Evolutionary conservation across 164 flowering plant species (phyloP), one percentile per base, ranked within the genome.

Genomic region (Piper betle): DNA sequence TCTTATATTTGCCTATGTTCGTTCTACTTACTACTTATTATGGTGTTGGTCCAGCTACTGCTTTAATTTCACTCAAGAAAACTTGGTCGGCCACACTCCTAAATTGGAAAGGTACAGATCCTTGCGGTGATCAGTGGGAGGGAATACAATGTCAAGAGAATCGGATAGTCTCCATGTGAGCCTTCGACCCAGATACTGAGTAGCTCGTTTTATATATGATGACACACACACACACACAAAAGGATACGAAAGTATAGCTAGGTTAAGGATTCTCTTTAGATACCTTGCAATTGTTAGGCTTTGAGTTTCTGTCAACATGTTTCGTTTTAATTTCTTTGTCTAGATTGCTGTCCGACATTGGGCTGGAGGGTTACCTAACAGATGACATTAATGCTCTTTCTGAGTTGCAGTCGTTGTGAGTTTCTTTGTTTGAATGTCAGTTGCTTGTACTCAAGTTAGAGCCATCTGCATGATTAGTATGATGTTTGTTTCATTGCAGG

Each of bases 401-500:
- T 6, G 50, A 46, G 15, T 10, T 46, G 50, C 50, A 10, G 15
- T 10, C 11, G 3, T 46, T 46, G 50, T 46, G 15, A 5, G 50
- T 46, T 46, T 46, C 0, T 15, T 15, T 5, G 50, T 46, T 46
- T 46, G 50, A 46, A 46, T 46, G 11, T 46, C 50, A 10, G 12
- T 46, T 6, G 11, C 15, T 46, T 46, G 11, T 25, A 25, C 33
- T 25, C 33, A 25, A 25, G 33, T 25, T 25, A 25, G 33, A 25
- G 33, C 33, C 33, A 25, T 2, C 33, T 46, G 15, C 50, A 46
- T 5, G 11, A 46, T 46, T 46, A 46, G 7, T 46, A 46, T 3
- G 15, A 46, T 46, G 12, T 9, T 46, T 9, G 15, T 25, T 25
- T 25, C 15, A 15, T 52, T 77, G 69, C 81, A 91, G 96, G 76